Evolutionary conservation across 164 flowering plant genomes (phyloP), one percentile per base, ranked within the genome.

Genomic region (Nelumbo lutea): DNA sequence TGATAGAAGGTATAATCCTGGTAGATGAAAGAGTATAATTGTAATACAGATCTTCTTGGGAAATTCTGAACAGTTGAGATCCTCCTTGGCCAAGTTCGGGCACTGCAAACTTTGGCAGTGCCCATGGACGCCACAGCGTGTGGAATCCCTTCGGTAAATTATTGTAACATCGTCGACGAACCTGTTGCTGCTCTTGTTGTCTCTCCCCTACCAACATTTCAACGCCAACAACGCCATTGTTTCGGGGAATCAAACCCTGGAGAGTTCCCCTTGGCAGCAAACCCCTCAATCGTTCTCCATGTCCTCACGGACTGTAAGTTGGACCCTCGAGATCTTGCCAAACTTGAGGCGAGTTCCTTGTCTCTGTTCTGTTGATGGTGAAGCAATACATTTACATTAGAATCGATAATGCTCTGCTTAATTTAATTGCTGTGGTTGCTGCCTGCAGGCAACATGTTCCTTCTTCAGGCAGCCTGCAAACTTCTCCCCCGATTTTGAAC

Each of bases 71-170:
- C 44, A 53, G 52, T 59, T 73, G 69, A 72, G 70, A 50, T 46
- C 55, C 10, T 39, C 27, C 10, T 69, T 65, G 10, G 6, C 72
- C 44, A 59, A 73, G 74, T 51, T 76, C 59, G 90, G 90, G 91
- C 91, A 84, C 90, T 90, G 90, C 90, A 74, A 68, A 6, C 15
- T 60, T 15, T 66, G 44, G 88, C 89, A 81, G 95, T 87, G 96
- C 93, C 94, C 88, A 96, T 96, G 99, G 99, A 91, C 68, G 91
- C 96, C 82, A 84, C 98, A n/a, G 69, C 90, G 43, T 88, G 97
- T 76, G 90, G 86, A 75, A 83, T 93, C 62, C 81, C 89, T 44
- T 75, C 86, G 43, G 70, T 95, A 40, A 96, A 85, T 70, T 83
- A 73, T 79, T 89, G 77, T 72, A 88, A 85, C 88, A 84, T 90